These are phyloP conservation scores for Solanum hybrid DNA, from an alignment of 305 asterid genomes.

Conservation along the genomic window DNA sequence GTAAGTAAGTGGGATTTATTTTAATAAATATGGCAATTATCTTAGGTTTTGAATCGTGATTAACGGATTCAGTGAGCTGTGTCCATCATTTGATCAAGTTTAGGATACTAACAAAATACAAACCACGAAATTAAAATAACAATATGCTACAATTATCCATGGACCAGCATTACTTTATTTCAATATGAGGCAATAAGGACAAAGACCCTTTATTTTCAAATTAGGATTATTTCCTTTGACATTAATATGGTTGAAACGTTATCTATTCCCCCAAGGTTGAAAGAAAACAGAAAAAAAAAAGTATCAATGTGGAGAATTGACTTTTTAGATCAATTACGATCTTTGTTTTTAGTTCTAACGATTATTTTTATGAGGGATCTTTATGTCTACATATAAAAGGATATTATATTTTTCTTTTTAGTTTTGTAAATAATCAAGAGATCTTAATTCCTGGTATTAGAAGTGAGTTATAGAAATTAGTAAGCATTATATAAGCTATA, in stretches of 20 bases:
- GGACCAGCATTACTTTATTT: background rate
- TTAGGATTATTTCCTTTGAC: background rate
- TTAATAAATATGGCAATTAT: background rate
- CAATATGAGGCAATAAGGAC: background rate
- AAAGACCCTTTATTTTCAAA: background rate
- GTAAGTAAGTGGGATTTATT: background rate
- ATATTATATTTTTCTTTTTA: background rate
- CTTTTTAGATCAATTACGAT: background rate
- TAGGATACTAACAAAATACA: background rate
- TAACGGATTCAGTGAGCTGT: conserved; percentile 1
- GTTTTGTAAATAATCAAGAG: background rate
- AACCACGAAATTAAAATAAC: background rate
- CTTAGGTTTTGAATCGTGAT: too few relatives aligned
- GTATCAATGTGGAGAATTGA: background rate
- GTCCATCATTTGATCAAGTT: background rate
- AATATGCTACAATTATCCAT: background rate
- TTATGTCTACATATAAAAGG: background rate
- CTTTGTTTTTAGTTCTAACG: background rate
- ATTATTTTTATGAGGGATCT: background rate
- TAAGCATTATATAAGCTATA: background rate
- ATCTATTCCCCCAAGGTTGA: background rate
- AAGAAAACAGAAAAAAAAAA: background rate
- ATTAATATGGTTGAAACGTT: background rate
- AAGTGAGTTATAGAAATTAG: background rate
- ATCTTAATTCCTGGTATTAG: background rate